phyloP scores from a whole-genome alignment of 129 eudicot genomes.

The Centrapalus pauciflorus region DNA sequence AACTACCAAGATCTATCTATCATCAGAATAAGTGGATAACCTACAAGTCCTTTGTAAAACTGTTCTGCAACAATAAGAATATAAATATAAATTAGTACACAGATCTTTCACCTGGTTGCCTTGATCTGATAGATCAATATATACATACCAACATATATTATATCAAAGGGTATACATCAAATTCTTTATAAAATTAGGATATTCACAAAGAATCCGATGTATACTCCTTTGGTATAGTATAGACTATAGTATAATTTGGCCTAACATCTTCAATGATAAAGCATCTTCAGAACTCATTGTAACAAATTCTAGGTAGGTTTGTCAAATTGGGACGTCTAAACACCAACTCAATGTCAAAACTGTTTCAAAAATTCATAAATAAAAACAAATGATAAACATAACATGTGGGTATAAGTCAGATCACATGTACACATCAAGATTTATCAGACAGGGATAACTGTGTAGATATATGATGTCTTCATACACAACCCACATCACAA shows the following conservation, averaged over 20 bases:
- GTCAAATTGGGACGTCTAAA: no score
- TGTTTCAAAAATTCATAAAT: not conserved
- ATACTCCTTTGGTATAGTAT: constrained; percentile 24
- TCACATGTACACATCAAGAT: constrained; percentile 43
- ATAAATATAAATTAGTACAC: no score
- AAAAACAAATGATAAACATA: not conserved
- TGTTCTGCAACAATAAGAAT: no score
- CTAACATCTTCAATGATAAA: not conserved
- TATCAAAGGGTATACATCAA: constrained; percentile 11
- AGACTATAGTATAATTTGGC: not conserved
- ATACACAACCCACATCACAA: constrained; percentile 29
- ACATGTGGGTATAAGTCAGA: constrained; percentile 40
- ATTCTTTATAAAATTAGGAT: not conserved
- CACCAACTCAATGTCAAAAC: no score
- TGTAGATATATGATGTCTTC: constrained; percentile 40
- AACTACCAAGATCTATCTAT: no score
- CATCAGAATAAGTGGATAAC: no score
- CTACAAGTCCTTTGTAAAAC: no score
- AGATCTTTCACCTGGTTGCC: not conserved
- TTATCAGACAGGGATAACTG: constrained; percentile 94
- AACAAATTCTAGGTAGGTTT: no score
- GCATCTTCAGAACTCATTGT: not conserved
- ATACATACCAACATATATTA: not conserved
- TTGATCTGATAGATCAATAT: not conserved
- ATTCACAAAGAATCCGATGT: constrained; percentile 10